phyloP scores from a whole-genome alignment of 2,329 filamentous ascomycete species.

The Amauroascus niger region DNA sequence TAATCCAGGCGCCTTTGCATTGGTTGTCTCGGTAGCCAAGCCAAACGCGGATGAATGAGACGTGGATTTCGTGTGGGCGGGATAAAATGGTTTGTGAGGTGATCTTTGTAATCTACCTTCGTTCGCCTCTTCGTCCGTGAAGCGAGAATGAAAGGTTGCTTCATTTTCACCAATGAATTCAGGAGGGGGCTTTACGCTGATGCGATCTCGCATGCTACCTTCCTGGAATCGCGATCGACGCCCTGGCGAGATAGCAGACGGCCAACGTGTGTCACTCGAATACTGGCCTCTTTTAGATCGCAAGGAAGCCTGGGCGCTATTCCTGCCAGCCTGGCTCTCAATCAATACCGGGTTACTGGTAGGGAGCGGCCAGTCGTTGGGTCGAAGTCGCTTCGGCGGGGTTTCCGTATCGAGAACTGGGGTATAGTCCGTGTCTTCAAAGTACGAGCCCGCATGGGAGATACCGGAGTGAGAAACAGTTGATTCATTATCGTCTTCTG shows the following conservation, averaged over 20 bases:
- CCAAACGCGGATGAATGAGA: background rate
- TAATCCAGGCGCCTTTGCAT: conserved; percentile 37
- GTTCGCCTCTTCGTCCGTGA: conserved; percentile 7
- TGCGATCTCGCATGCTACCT: conserved; percentile 76
- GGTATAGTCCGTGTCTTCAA: conserved; percentile 2
- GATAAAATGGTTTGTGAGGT: background rate
- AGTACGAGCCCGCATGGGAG: conserved; percentile 1
- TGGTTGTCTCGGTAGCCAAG: conserved; percentile 7
- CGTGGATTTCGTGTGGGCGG: background rate
- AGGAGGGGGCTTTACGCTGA: conserved; percentile 59
- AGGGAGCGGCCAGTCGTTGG: conserved; percentile 38
- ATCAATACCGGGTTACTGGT: conserved; percentile 6
- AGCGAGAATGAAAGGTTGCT: conserved; percentile 6
- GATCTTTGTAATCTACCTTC: background rate
- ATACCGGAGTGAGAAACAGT: background rate
- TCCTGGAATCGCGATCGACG: conserved; percentile 56
- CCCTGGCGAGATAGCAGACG: conserved; percentile 6
- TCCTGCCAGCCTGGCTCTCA: conserved; percentile 5
- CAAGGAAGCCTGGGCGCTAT: conserved; percentile 7
- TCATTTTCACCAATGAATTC: conserved; percentile 49
- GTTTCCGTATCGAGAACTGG: background rate
- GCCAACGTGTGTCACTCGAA: background rate
- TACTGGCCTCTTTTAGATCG: conserved; percentile 11
- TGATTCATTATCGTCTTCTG: background rate
- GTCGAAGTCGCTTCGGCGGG: conserved; percentile 34